A percentile compares a stretch with the other conserved stretches of the same genome.
These are phyloP conservation scores for Byssothecium circinans DNA, from an alignment of 2,329 filamentous ascomycete genomes.

Conservation along the genomic window DNA sequence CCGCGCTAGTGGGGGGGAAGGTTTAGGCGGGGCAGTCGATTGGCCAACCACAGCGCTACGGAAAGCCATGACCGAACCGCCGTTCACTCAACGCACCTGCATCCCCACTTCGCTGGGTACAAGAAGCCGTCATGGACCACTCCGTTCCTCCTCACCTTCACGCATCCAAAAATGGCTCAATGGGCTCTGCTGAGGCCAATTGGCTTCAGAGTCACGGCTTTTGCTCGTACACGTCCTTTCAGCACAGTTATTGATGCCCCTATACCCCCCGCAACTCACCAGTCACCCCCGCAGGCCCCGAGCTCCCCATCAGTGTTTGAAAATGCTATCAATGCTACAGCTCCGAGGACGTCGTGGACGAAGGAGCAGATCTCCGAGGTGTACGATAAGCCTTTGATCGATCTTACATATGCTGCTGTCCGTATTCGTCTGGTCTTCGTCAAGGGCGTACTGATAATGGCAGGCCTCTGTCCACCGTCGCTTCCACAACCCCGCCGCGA, in stretches of 20 bases:
- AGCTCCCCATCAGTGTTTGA: slow-evolving; percentile 27
- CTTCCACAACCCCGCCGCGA: slow-evolving; percentile 80
- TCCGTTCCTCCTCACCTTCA: neutral
- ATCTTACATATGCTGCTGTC: slow-evolving; percentile 74
- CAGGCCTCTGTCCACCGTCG: slow-evolving; percentile 77
- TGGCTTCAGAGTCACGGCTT: slow-evolving; percentile 3
- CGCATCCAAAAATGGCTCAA: slow-evolving; percentile 10
- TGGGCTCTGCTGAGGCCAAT: slow-evolving; percentile 10
- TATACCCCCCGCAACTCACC: slow-evolving; percentile 26
- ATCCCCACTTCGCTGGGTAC: slow-evolving; percentile 1
- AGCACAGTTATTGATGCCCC: slow-evolving; percentile 39
- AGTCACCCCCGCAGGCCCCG: slow-evolving; percentile 14
- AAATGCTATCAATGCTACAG: slow-evolving; percentile 61
- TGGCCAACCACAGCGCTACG: slow-evolving; percentile 4
- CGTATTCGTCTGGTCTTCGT: slow-evolving; percentile 15
- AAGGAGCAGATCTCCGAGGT: slow-evolving; percentile 78
- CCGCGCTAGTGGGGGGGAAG: neutral
- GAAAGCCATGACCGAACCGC: neutral
- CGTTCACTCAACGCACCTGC: neutral
- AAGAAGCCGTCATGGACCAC: neutral
- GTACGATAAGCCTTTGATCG: slow-evolving; percentile 79
- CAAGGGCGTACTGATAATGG: slow-evolving; percentile 7
- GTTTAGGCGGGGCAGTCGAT: neutral
- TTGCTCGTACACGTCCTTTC: slow-evolving; percentile 21
- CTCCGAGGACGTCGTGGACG: slow-evolving; percentile 74